A percentile compares a stretch with the other conserved stretches of the same genome.
phyloP scores from a whole-genome alignment of 768 basidiomycete genomes.

The Termitomyces sp. region DNA sequence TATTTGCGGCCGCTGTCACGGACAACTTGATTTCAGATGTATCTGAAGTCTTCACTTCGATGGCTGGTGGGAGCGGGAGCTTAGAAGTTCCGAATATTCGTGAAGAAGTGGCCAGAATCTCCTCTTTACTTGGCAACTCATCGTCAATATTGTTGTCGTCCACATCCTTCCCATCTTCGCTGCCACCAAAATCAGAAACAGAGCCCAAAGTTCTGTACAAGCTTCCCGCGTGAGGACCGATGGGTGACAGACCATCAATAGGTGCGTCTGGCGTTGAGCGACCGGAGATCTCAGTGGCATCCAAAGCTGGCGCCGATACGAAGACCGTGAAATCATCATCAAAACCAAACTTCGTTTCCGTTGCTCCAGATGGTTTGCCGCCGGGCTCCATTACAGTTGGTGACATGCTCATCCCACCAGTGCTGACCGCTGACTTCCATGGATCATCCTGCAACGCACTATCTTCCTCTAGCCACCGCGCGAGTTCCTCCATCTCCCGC shows the following conservation, averaged over 20 bases:
- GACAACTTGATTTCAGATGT: neutral
- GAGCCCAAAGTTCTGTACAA: conserved; percentile 57
- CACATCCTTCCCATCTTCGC: conserved; percentile 30
- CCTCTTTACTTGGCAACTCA: conserved; percentile 45
- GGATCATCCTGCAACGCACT: conserved; percentile 34
- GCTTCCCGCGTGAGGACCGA: conserved; percentile 20
- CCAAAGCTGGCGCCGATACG: conserved; percentile 52
- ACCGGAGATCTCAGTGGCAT: conserved; percentile 23
- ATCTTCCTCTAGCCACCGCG: conserved; percentile 61
- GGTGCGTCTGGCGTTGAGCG: conserved; percentile 20
- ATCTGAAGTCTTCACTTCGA: neutral
- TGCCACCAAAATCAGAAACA: conserved; percentile 56
- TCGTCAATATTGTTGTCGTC: conserved; percentile 25
- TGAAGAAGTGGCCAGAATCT: conserved; percentile 47
- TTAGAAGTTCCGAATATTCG: conserved; percentile 45
- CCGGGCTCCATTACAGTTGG: conserved; percentile 23
- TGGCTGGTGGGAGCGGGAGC: neutral
- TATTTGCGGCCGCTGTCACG: neutral
- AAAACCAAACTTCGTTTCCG: conserved; percentile 38
- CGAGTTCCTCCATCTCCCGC: conserved; percentile 57
- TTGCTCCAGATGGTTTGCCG: neutral
- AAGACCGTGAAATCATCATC: conserved; percentile 84
- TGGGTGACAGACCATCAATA: conserved; percentile 17
- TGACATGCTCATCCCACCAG: conserved; percentile 26
- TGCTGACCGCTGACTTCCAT: conserved; percentile 37